Conservation (phyloP, 2,329 filamentous ascomycete species). For the Aspergillus spinulosporus region DNA sequence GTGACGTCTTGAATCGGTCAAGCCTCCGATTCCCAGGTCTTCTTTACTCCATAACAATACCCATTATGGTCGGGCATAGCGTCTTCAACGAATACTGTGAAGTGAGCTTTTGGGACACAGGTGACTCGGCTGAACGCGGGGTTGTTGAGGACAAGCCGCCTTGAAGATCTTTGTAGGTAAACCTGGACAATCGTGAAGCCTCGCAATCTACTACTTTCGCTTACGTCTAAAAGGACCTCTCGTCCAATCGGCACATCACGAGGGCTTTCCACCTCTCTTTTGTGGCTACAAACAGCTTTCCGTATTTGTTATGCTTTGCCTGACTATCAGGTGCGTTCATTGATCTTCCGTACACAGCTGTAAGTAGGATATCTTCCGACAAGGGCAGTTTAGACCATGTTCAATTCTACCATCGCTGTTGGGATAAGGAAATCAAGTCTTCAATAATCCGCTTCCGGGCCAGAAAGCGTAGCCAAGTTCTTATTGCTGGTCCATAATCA, state of each 20-base stretch:
- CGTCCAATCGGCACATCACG: conserved; percentile 25
- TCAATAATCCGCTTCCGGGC: conserved; percentile 64
- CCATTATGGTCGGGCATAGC: background rate
- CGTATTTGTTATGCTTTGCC: background rate
- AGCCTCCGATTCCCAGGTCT: conserved; percentile 1
- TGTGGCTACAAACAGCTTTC: background rate
- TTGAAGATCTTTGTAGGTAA: background rate
- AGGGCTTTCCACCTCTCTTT: conserved; percentile 10
- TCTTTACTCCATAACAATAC: conserved; percentile 5
- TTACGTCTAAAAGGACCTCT: conserved; percentile 3
- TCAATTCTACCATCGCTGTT: background rate
- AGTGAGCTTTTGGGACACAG: background rate
- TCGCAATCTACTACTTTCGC: background rate
- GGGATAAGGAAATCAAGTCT: conserved; percentile 22
- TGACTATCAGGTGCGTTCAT: background rate
- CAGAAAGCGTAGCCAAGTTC: conserved; percentile 68
- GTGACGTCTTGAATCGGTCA: conserved; percentile 23
- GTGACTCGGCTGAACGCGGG: background rate
- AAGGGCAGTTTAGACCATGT: too few relatives aligned
- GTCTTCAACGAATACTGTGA: background rate
- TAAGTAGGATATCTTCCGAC: background rate
- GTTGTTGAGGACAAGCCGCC: background rate
- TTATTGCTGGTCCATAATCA: conserved; percentile 70
- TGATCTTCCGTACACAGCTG: background rate
- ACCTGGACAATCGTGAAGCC: background rate